Percentiles rank a stretch among this genome's conserved stretches.
Evolutionary conservation across 2,329 filamentous ascomycete genomes (phyloP).

Genomic region (Fusarium sp.): DNA sequence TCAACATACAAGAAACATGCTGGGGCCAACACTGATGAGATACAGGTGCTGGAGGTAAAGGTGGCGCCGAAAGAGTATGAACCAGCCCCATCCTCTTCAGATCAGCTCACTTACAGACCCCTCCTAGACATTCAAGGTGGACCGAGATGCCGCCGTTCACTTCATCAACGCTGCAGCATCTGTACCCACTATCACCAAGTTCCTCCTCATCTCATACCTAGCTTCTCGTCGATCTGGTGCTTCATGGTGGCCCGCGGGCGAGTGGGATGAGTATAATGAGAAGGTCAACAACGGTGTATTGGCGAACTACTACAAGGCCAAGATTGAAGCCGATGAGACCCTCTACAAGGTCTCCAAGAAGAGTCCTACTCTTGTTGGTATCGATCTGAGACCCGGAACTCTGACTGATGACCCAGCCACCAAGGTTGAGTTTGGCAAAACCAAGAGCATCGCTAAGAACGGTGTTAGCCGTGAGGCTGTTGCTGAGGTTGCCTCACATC

Average conservation of each 20-base stretch:
- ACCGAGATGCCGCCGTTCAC: constrained; percentile 72
- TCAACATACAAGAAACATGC: background rate
- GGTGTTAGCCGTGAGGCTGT: constrained; percentile 67
- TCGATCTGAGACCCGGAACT: constrained; percentile 65
- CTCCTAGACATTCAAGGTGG: constrained; percentile 66
- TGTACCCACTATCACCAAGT: constrained; percentile 66
- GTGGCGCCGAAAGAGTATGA: constrained; percentile 62
- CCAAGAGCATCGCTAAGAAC: constrained; percentile 50
- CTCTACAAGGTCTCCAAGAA: constrained; percentile 62
- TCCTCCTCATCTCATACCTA: constrained; percentile 73
- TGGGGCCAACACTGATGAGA: constrained; percentile 16
- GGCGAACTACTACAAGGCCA: constrained; percentile 69
- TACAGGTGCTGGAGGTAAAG: constrained; percentile 68
- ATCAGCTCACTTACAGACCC: constrained; percentile 21
- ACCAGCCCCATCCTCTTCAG: background rate
- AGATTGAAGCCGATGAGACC: constrained; percentile 69
- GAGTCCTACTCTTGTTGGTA: constrained; percentile 58
- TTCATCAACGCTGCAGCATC: constrained; percentile 70
- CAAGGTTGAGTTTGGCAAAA: constrained; percentile 61
- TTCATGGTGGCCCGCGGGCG: constrained; percentile 66
- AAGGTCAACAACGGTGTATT: constrained; percentile 56
- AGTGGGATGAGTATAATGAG: constrained; percentile 60
- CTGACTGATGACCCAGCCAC: constrained; percentile 63
- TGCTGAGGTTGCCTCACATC: constrained; percentile 66
- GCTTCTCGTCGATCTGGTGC: constrained; percentile 64